Conservation (phyloP, 1,284 basidiomycete genomes). For the Puccinia novopanici region DNA sequence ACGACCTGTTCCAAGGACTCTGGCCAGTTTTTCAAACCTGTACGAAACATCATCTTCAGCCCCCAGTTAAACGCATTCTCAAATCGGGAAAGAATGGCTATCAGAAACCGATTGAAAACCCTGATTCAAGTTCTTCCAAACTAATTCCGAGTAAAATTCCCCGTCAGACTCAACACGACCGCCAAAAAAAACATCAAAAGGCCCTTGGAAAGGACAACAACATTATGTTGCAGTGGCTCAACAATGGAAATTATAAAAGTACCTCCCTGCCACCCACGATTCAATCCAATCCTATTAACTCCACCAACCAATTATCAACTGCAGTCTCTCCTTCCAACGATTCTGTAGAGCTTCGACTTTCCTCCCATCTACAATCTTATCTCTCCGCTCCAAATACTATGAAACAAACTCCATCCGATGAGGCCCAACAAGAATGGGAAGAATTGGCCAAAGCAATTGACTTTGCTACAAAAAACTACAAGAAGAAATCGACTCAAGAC, state of each 20-base stretch:
- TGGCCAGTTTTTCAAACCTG: constrained; percentile 16
- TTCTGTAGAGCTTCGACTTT: not conserved
- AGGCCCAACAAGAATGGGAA: not conserved
- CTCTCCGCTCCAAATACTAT: not conserved
- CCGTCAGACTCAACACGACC: constrained; percentile 11
- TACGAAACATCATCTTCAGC: not conserved
- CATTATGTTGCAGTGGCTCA: constrained; percentile 12
- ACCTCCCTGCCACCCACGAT: too few species aligned
- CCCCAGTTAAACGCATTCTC: not conserved
- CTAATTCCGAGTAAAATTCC: constrained; percentile 3
- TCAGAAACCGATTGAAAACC: constrained; percentile 21
- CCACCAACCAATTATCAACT: too few species aligned
- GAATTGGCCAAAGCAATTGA: not conserved
- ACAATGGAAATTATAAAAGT: too few species aligned
- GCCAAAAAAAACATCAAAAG: not conserved
- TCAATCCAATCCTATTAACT: too few species aligned
- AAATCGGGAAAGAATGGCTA: constrained; percentile 20
- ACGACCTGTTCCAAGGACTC: not conserved
- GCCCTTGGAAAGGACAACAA: constrained; percentile 5
- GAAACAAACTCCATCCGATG: not conserved
- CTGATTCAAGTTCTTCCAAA: not conserved
- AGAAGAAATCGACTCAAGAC: not conserved
- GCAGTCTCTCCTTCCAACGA: too few species aligned
- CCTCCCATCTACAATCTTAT: not conserved
- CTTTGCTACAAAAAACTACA: not conserved